Conservation (phyloP, 2,329 filamentous ascomycete species). For the Xylaria sp. region DNA sequence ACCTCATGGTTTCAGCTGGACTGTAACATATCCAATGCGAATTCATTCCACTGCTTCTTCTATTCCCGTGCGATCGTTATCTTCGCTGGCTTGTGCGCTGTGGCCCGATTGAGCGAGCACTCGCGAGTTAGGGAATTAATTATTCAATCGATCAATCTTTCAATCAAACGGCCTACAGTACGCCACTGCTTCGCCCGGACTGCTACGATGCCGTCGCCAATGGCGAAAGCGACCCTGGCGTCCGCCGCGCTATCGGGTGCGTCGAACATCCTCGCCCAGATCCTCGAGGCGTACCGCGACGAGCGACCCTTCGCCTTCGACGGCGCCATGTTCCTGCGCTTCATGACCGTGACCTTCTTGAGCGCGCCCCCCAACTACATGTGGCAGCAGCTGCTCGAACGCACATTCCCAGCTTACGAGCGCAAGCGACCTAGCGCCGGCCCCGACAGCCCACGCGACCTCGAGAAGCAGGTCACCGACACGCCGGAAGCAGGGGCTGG, state of each 20-base stretch:
- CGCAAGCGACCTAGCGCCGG: slow-evolving; percentile 20
- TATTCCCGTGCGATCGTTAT: slow-evolving; percentile 21
- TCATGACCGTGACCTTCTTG: slow-evolving; percentile 64
- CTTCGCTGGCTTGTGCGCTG: slow-evolving; percentile 27
- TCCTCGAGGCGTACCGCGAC: slow-evolving; percentile 61
- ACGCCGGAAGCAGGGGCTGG: slow-evolving; percentile 23
- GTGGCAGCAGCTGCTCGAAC: slow-evolving; percentile 68
- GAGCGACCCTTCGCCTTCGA: slow-evolving; percentile 59
- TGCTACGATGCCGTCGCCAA: slow-evolving; percentile 58
- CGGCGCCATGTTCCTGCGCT: slow-evolving; percentile 61
- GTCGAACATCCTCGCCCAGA: slow-evolving; percentile 67
- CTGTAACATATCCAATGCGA: slow-evolving; percentile 25
- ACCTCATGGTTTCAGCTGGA: slow-evolving; percentile 12
- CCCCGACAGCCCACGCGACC: slow-evolving; percentile 35
- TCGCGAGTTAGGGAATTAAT: neutral
- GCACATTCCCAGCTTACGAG: slow-evolving; percentile 61
- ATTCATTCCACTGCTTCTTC: slow-evolving; percentile 11
- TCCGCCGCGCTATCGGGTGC: slow-evolving; percentile 62
- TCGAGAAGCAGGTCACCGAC: slow-evolving; percentile 45
- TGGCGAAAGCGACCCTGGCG: slow-evolving; percentile 65
- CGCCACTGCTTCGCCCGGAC: neutral
- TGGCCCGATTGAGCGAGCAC: slow-evolving; percentile 35
- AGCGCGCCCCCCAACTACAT: slow-evolving; percentile 67
- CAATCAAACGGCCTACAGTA: neutral
- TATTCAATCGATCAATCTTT: neutral